Conservation (phyloP, 345 rosid species). For the Populus davidiana region DNA sequence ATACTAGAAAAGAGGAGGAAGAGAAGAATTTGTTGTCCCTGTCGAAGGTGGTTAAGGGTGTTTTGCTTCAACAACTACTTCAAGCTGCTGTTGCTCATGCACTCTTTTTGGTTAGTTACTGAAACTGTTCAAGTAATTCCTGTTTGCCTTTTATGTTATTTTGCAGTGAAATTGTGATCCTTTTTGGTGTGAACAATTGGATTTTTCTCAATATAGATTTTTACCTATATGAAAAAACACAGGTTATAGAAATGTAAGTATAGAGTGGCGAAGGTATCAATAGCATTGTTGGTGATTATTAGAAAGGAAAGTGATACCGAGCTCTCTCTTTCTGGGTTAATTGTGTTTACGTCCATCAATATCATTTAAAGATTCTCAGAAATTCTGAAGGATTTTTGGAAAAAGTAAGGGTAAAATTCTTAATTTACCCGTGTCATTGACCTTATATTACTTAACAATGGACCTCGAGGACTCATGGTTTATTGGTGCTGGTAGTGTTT, state of each 20-base stretch:
- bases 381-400: too few relatives aligned
- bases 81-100: conserved; percentile 62
- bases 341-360: too few relatives aligned
- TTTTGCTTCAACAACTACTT: conserved; percentile 65
- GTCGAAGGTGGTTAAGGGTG: conserved; percentile 51
- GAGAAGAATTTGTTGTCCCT: conserved; percentile 59
- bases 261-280: background rate
- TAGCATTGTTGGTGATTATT: too few relatives aligned
- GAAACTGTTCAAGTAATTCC: background rate
- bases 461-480: too few relatives aligned
- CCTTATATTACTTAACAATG: too few relatives aligned
- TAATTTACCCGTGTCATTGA: too few relatives aligned
- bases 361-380: too few relatives aligned
- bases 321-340: too few relatives aligned
- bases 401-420: too few relatives aligned
- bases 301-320: too few relatives aligned
- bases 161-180: conserved; percentile 7
- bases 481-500: too few relatives aligned
- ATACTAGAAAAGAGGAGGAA: conserved; percentile 58
- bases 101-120: conserved; percentile 52
- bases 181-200: background rate
- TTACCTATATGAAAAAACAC: background rate
- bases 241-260: background rate
- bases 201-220: background rate
- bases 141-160: background rate